phyloP scores from a whole-genome alignment of 345 rosid species.

The Brassica carinata region DNA sequence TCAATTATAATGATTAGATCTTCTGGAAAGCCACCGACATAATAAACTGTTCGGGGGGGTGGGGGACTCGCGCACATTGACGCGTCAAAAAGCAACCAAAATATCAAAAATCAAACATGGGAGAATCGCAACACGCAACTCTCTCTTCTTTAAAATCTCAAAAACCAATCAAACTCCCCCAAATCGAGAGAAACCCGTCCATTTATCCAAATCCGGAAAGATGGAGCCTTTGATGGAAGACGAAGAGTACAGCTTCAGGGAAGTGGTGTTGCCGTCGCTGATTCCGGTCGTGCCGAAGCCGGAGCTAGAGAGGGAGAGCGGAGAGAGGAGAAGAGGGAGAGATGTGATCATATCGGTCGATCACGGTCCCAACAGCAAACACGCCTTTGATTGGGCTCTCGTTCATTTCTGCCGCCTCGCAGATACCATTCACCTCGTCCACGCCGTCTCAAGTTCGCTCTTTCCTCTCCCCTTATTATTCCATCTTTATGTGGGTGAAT shows the following conservation, averaged over 20 bases:
- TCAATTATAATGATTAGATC: neutral
- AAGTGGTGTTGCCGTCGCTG: slow-evolving; percentile 62
- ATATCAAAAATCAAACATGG: neutral
- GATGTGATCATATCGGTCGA: slow-evolving; percentile 42
- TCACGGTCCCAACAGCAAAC: slow-evolving; percentile 44
- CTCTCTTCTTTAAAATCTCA: slow-evolving; percentile 3
- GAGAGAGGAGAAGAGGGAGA: slow-evolving; percentile 58
- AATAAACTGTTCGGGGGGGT: neutral
- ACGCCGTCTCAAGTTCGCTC: slow-evolving; percentile 70
- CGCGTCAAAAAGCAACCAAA: slow-evolving; percentile 34
- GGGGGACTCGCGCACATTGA: slow-evolving; percentile 15
- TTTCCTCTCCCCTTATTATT: no score
- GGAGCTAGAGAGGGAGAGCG: slow-evolving; percentile 70
- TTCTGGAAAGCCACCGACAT: slow-evolving; percentile 34
- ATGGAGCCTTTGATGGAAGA: slow-evolving; percentile 65
- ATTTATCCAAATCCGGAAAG: neutral
- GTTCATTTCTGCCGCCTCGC: slow-evolving; percentile 79
- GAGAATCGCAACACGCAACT: slow-evolving; percentile 17
- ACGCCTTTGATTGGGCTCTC: slow-evolving; percentile 49
- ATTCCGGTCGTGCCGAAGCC: slow-evolving; percentile 56
- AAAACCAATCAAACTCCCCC: slow-evolving; percentile 16
- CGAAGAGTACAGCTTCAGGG: slow-evolving; percentile 69
- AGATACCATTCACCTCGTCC: slow-evolving; percentile 83
- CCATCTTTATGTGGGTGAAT: neutral
- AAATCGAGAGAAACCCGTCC: neutral